Conservation (phyloP, 441 rosid genomes). For the Aleurites moluccanus region DNA sequence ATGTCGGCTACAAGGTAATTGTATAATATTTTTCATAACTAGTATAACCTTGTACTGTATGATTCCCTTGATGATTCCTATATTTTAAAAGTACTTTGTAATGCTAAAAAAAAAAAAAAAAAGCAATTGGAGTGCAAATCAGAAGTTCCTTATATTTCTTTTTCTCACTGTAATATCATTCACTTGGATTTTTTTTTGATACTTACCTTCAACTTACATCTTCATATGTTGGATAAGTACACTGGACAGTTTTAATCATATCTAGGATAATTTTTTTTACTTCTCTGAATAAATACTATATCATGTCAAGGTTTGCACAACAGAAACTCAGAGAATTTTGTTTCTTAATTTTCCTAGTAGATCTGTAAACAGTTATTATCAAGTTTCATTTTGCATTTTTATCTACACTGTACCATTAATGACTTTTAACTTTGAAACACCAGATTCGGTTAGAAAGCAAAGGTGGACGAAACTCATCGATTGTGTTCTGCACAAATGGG, state of each 20-base stretch:
- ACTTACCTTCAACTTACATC: constrained; percentile 1
- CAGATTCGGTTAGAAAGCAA: constrained; percentile 91
- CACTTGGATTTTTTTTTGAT: neutral
- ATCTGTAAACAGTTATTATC: neutral
- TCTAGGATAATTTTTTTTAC: neutral
- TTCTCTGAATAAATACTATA: neutral
- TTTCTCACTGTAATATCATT: neutral
- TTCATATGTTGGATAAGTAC: constrained; percentile 4
- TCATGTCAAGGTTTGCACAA: neutral
- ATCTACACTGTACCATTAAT: neutral
- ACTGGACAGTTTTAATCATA: neutral
- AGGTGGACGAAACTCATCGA: constrained; percentile 86
- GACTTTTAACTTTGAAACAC: constrained; percentile 5
- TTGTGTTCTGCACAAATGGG: constrained; percentile 98
- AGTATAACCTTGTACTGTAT: neutral
- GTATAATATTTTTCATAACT: neutral
- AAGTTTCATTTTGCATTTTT: constrained; percentile 5
- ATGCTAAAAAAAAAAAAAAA: neutral
- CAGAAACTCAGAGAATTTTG: neutral
- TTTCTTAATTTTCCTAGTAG: neutral
- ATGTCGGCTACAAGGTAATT: constrained; percentile 89
- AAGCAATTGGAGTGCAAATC: constrained; percentile 3
- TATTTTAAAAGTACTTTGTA: neutral
- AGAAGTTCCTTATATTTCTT: neutral
- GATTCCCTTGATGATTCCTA: neutral